Conservation (phyloP, 495 filamentous ascomycete genomes). For the Penicillium antarcticum region DNA sequence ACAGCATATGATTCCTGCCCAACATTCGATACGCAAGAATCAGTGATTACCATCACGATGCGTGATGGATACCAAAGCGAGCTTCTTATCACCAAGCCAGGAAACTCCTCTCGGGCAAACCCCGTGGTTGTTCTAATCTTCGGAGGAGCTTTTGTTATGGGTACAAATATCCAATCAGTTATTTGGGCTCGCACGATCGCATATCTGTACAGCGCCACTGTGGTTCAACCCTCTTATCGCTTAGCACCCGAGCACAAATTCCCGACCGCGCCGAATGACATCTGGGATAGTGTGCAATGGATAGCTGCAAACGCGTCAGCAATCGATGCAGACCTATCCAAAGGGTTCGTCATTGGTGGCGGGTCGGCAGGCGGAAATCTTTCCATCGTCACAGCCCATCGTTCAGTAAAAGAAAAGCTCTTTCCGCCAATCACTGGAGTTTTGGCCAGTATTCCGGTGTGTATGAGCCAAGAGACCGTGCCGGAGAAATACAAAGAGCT, state of each 20-base stretch:
- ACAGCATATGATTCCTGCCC: conserved; percentile 5
- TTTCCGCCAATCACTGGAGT: conserved; percentile 41
- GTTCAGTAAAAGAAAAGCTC: conserved; percentile 39
- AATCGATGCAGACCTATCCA: conserved; percentile 11
- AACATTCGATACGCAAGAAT: conserved; percentile 17
- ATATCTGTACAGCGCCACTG: conserved; percentile 28
- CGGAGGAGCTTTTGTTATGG: conserved; percentile 44
- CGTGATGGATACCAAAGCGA: conserved; percentile 37
- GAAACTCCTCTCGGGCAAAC: conserved; percentile 18
- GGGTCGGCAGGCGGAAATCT: conserved; percentile 48
- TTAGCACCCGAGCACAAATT: conserved; percentile 48
- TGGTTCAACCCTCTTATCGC: conserved; percentile 38
- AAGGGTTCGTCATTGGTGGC: conserved; percentile 50
- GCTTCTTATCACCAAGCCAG: conserved; percentile 34
- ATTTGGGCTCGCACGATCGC: conserved; percentile 28
- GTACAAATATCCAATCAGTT: conserved; percentile 26
- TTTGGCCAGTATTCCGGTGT: conserved; percentile 40
- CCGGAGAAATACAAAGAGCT: conserved; percentile 27
- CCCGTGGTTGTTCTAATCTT: conserved; percentile 41
- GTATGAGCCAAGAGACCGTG: conserved; percentile 9
- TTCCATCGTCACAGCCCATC: conserved; percentile 36
- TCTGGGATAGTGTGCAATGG: conserved; percentile 50
- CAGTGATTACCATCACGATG: conserved; percentile 33
- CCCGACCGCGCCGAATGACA: conserved; percentile 43
- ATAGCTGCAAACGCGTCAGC: conserved; percentile 33